Conservation (phyloP, 2,329 filamentous ascomycete species). For the Pseudogymnoascus sp. region DNA sequence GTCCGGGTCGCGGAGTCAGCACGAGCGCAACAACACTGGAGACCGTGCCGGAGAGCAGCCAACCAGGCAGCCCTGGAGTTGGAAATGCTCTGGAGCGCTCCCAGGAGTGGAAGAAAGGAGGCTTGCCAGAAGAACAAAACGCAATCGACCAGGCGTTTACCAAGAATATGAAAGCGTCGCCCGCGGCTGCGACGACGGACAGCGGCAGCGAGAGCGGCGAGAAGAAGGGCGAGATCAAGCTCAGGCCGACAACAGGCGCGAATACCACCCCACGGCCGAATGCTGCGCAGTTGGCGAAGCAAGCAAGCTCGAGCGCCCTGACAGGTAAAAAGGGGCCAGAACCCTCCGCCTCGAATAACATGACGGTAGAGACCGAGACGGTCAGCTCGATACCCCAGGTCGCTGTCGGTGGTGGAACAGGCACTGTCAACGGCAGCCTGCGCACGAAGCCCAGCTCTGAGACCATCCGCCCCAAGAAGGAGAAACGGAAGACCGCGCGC, state of each 20-base stretch:
- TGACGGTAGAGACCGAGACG: slow-evolving; percentile 97
- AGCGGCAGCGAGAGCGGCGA: slow-evolving; percentile 61
- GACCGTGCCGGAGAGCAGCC: slow-evolving; percentile 85
- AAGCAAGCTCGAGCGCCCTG: slow-evolving; percentile 55
- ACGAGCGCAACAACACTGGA: slow-evolving; percentile 61
- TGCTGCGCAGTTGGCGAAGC: slow-evolving; percentile 54
- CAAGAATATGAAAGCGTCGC: slow-evolving; percentile 38
- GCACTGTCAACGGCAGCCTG: slow-evolving; percentile 60
- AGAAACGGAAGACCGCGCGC: slow-evolving; percentile 71
- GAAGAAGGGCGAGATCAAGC: slow-evolving; percentile 40
- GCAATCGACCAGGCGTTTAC: slow-evolving; percentile 23
- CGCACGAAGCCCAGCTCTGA: slow-evolving; percentile 87
- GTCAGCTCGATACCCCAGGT: slow-evolving; percentile 86
- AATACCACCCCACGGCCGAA: slow-evolving; percentile 41
- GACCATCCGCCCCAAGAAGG: slow-evolving; percentile 89
- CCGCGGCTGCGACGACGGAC: slow-evolving; percentile 41
- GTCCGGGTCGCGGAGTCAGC: slow-evolving; percentile 52
- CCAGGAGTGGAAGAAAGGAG: slow-evolving; percentile 40
- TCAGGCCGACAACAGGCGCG: slow-evolving; percentile 29
- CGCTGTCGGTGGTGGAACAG: slow-evolving; percentile 60
- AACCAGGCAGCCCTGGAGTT: slow-evolving; percentile 59
- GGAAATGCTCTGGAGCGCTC: slow-evolving; percentile 38
- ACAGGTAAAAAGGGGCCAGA: slow-evolving; percentile 58
- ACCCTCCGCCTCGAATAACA: slow-evolving; percentile 66
- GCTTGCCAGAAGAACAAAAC: slow-evolving; percentile 36